Evolutionary conservation across 805 yeast genomes (phyloP), one percentile per base, ranked within the genome.

Genomic region (Metschnikowia arizonensis): DNA sequence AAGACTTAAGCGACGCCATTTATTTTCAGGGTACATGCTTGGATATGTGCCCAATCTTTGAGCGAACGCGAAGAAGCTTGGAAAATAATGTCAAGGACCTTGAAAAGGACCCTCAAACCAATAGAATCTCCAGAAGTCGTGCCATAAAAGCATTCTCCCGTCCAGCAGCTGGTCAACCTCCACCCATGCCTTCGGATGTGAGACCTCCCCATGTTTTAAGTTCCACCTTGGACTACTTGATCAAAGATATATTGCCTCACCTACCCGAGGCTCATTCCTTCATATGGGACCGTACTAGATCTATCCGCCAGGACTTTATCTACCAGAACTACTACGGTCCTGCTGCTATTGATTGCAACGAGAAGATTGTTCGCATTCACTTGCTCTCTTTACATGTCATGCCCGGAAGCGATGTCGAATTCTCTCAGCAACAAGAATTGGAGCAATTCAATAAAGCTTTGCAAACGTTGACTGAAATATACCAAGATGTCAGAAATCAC

Each of bases 111-210:
- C 78, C 82, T 2, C 48, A 48, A 1, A 67, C 68, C 0, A 72
- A 79, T 2, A 74, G 68, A 50, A 83, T 88, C 5, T 74, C 87
- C 0, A 62, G 77, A 24, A 58, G 58, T 0, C 68, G 72, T 36
- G 96, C 97, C 0, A 78, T 93, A 5, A 93, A 93, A 64, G 95
- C 96, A 1, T 93, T 93, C 60, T 85, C 95, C 18, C 74, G 99
- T 55, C 97, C 99, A 0, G 96, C 96, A 14, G 97, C 98, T 0
- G 99, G 98, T 5, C 97, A 93, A 55, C 96, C 97, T 1, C 98
- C 97, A 1, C 95, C 98, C 2, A 69, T 93, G 47, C 99, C 99
- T 0, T 88, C 97, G 1, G 99, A 93, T 62, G 99, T 93, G 3
- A 74, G 99, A 49, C 96, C 99, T 1, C 99, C 99, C 0, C 77